Evolutionary conservation across 345 rosid genomes (phyloP), one percentile per base, ranked within the genome.

Genomic region (Microthlaspi erraticum): DNA sequence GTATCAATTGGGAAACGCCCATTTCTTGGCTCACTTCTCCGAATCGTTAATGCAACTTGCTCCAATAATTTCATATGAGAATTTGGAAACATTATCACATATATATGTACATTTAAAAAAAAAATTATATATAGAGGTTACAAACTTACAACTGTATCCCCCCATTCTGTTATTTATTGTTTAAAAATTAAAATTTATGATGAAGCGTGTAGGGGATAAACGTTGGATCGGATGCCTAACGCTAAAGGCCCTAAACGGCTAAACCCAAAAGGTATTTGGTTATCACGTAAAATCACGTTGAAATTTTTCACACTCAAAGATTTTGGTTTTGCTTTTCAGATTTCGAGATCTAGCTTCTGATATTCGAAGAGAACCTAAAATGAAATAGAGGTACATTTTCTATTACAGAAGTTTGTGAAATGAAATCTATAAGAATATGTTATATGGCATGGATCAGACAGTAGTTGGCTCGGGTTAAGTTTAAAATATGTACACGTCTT

Each of bases 41-140:
- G 37, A 37, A 61, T 42, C 48, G 48, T 42, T 33, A 16, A 42
- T 16, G 55, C 76, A 71, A 71, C 69, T 52, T 71, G 75, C 61
- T 51, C 53, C 68, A 71, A 71, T 71, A 50, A 71, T 71, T 71
- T 41, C 44, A 18, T 51, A 29, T 2, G 18, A 31, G 14, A 51
- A 45, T 31, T 60, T 60, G 37, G 50, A 70, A 50, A 71, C 37
- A 51, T 71, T 71, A 71, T 71, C 68, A 38, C 10, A 20, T 59
- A 14, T 46, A 42, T 60, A 42, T 60, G 19, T 53, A 43, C 34
- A 11, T 18, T 14, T 58, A 14, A 9, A 55, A 17, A 3, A 19
- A 32, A 32, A 42, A 6, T 3, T 43, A 7, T 52, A 37, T 38
- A 42, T 5, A 54, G 10, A 2, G 56, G 23, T 57, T 55, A 55